Base-by-base conservation (phyloP, 1,284 basidiomycete genomes). In the Ganoderma multipileum region DNA sequence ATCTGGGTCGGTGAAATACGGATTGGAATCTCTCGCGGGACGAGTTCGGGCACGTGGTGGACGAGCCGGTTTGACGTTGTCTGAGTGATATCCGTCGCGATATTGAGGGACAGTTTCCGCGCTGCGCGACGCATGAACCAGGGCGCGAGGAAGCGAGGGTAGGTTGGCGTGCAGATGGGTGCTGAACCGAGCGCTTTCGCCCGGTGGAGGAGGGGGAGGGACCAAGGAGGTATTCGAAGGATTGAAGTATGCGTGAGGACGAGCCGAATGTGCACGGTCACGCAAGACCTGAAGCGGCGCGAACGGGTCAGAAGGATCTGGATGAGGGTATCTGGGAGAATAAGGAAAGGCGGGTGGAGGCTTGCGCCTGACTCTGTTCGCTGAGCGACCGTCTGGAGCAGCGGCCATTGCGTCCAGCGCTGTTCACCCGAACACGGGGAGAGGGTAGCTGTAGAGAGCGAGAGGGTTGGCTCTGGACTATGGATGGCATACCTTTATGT, bases 221-320 rank as follows among this genome's bases (percentile, higher is more conserved):
- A 60, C 38, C 23, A 71, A 59, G 20, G 73, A 72, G 30, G 71
- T 62, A 7, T 73, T 63, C 0, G 75, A 74, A 26, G 70, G 68
- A 36, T 71, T 74, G 55, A 64, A 63, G 54, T 72, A 71, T 14
- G 61, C 73, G 71, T 64, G 68, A 8, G 62, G 62, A 18, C 72
- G 82, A 74, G 70, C 78, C 54, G 74, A 82, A 23, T 77, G 71
- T 12, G 77, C 78, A 55, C 80, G 78, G 59, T 77, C 74, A 54
- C 87, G 83, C 20, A 89, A 78, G 12, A 83, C 83, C 76, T 83
- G 85, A 41, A 89, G 81, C 6, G 87, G 83, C 1, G 84, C 86
- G 73, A 88, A 88, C 1, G 87, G 87, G 74, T 89, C 86, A 26
- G 69, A 71, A 23, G 86, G 86, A 76, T 89, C 87, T 33, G 86